Percentiles rank a stretch among this genome's conserved stretches.
Evolutionary conservation across 306 rosid genomes (phyloP).

Genomic region (Casuarina equisetifolia): DNA sequence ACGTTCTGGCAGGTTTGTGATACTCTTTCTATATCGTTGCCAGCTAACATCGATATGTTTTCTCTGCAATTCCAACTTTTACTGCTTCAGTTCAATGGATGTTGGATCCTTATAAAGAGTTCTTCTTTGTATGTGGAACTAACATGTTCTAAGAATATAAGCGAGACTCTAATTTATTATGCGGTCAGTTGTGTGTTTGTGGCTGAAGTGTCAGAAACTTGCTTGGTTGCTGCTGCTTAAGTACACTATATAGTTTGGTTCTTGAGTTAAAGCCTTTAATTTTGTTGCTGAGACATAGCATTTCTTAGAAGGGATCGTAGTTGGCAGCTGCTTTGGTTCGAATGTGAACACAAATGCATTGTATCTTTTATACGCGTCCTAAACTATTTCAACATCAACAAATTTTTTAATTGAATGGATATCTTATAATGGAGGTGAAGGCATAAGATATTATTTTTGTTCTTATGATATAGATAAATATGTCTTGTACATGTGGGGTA

Average conservation of each 20-base stretch:
- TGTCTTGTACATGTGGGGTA: slow-evolving; percentile 32
- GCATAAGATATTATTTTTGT: not conserved
- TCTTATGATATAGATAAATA: not conserved
- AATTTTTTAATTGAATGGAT: not conserved
- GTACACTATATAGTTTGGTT: no score
- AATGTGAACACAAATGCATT: not conserved
- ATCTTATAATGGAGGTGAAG: not conserved
- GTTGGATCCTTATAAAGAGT: not conserved
- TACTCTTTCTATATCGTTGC: slow-evolving; percentile 12
- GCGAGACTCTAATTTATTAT: not conserved
- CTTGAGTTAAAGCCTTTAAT: not conserved
- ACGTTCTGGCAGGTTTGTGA: slow-evolving; percentile 97
- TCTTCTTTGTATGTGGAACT: not conserved
- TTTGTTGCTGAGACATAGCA: not conserved
- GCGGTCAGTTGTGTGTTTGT: not conserved
- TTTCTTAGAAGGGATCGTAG: slow-evolving; percentile 2
- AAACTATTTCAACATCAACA: not conserved
- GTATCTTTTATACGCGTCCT: not conserved
- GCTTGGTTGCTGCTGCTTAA: no score
- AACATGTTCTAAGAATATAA: not conserved
- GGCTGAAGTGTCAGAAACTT: not conserved
- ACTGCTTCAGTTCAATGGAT: not conserved
- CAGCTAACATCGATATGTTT: slow-evolving; percentile 23
- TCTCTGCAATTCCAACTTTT: not conserved
- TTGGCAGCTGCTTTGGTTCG: not conserved